Percentiles rank a stretch among this genome's conserved stretches.
Evolutionary conservation across 805 yeast species (phyloP).

Genomic region (Blastobotrys robertii): DNA sequence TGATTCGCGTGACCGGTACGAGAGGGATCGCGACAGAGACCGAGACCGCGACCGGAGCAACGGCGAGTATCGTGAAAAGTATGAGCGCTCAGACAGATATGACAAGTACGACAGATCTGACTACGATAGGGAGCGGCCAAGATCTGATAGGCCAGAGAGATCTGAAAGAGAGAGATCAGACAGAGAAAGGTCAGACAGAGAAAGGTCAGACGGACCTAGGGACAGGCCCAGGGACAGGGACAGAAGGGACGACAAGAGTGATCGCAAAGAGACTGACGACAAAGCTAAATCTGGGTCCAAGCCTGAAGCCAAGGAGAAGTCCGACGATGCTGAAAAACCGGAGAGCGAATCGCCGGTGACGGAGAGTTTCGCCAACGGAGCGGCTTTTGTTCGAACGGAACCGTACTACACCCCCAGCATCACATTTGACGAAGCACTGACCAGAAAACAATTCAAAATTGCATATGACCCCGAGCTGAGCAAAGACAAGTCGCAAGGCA

Average conservation of each 20-base stretch:
- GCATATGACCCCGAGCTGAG: constrained; percentile 43
- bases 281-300: no score
- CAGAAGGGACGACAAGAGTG: neutral
- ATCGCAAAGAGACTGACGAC: constrained; percentile 1
- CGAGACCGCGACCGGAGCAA: neutral
- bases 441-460: constrained; percentile 20
- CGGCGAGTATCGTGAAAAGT: neutral
- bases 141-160: no score
- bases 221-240: constrained; percentile 4
- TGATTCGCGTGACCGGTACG: neutral
- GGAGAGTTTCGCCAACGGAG: no score
- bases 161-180: no score
- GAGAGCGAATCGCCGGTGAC: no score
- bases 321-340: no score
- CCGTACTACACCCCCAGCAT: neutral
- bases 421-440: neutral
- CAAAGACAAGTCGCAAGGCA: constrained; percentile 35
- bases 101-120: neutral
- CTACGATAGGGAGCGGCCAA: neutral
- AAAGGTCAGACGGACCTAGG: constrained; percentile 2
- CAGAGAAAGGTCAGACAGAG: constrained; percentile 4
- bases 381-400: no score
- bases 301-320: no score
- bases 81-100: neutral
- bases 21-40: neutral